Base-by-base conservation (phyloP, 768 basidiomycete species). In the Hericium rajendrae region DNA sequence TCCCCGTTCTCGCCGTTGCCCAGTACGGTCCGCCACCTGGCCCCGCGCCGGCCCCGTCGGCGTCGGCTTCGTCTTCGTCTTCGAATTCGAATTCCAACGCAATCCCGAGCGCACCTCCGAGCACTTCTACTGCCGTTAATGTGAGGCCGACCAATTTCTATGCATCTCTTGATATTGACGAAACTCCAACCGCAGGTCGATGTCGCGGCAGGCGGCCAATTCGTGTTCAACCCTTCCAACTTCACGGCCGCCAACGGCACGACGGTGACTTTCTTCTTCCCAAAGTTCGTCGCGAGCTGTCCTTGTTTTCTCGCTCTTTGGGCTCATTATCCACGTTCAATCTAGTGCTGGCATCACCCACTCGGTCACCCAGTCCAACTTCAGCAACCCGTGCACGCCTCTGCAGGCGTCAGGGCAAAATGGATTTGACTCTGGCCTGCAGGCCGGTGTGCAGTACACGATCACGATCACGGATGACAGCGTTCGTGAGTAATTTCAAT, bases 341-440 rank as follows among this genome's bases (percentile, higher is more conserved):
- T 32, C 8, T 32, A 32, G 32, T 10, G 32, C 18, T 18, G 53
- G 38, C 20, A n/a, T 56, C 28, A 37, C 18, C 22, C 67, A 68
- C 64, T 69, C 67, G n/a, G 65, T 72, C 65, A 76, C 70, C 18
- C 66, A 68, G 67, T 66, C 58, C 43, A 46, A 60, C 18, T 67
- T 67, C 50, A 51, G 8, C 28, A 57, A 50, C 38, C 74, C 74
- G 1, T 68, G 67, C 67, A 28, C 73, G 10, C 73, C 39, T 38
- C 54, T 15, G 28, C 70, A 40, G 46, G 16, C 60, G 9, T 48
- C 48, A 12, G 81, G 81, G 2, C 43, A n/a, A n/a, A 20, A n/a
- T 9, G 43, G 43, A n/a, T 83, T 85, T 58, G 81, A 83, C 68
- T 82, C 81, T 28, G 80, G 80, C 38, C 65, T 84, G 56, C 68